Evolutionary conservation across 768 basidiomycete species (phyloP), one percentile per base, ranked within the genome.

Genomic region (Xanthoconium purpureum): DNA sequence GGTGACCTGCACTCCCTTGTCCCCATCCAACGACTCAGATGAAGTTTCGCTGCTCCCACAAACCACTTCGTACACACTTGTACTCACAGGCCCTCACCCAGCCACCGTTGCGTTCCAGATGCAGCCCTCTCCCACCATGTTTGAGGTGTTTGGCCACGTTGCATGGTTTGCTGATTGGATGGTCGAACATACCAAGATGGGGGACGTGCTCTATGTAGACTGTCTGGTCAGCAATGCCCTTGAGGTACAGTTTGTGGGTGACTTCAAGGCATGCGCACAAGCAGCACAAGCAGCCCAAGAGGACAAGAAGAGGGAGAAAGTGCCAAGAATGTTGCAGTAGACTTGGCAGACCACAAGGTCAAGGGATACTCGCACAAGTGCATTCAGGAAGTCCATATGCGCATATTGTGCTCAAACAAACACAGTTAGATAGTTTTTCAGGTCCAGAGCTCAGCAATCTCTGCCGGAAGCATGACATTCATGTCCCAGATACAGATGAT

Each of bases 91-190:
- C 24, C 24, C 24, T 24, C 24, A 24, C 24, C 24, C 24, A 24
- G 24, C 24, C 24, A 24, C 24, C 24, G 24, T 24, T 24, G 24
- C 24, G 24, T 24, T 24, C 24, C 24, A 24, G 24, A 24, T 24
- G 24, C 24, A 24, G 24, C 24, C 24, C 24, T 24, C 24, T 24
- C 24, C 91, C 3, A 78, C 94, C 13, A 95, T 98, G 11, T 95
- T 98, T 69, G 95, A 97, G 73, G 87, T 96, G 1, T 98, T 94
- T 35, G 95, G 97, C 30, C 97, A 98, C 75, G 96, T 98, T 58
- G 95, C 94, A 42, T 85, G 95, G 62, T 99, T 98, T 69, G 92
- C 96, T 6, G 97, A 99, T 70, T 99, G 95, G 96, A 98, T 98
- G 96, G 91, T 93, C 67, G 97, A 96, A 77, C 96, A 98, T 64